A percentile compares a stretch with the other conserved stretches of the same genome.
Evolutionary conservation across 148 eudicot genomes (phyloP).

Genomic region (Chenopodium suecicum): DNA sequence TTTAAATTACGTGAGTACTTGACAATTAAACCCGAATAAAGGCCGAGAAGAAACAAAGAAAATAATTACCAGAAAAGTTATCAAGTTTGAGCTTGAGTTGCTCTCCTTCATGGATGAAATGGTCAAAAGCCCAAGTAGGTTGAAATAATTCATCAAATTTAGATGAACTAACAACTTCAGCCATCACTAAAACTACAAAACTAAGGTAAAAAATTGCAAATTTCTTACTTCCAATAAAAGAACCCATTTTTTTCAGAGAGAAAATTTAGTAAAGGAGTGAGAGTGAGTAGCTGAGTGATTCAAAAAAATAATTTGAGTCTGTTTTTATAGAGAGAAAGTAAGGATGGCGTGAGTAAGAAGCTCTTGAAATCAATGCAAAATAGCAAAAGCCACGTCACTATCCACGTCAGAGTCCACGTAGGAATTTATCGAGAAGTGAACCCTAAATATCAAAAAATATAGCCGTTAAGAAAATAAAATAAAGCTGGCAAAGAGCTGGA

Average conservation of each 20-base stretch:
- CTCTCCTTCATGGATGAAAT: slow-evolving; percentile 65
- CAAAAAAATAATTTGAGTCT: too few relatives aligned
- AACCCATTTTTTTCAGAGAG: slow-evolving; percentile 6
- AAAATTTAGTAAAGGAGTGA: neutral
- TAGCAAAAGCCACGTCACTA: neutral
- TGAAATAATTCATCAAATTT: slow-evolving; percentile 64
- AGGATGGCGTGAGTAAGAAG: slow-evolving; percentile 16
- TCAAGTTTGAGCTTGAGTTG: slow-evolving; percentile 71
- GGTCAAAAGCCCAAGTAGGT: slow-evolving; percentile 72
- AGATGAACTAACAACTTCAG: slow-evolving; percentile 26
- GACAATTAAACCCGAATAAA: too few relatives aligned
- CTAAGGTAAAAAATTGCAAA: slow-evolving; percentile 13
- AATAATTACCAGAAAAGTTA: slow-evolving; percentile 58
- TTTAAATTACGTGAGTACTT: too few relatives aligned
- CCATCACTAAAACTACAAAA: slow-evolving; percentile 15
- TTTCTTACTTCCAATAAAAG: neutral
- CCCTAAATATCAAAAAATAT: neutral
- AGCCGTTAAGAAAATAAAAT: neutral
- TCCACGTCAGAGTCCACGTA: neutral
- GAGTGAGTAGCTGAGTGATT: neutral
- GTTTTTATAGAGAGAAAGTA: too few relatives aligned
- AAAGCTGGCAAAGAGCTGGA: neutral
- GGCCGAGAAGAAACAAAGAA: too few relatives aligned
- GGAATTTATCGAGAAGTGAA: neutral
- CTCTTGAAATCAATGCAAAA: slow-evolving; percentile 13